phyloP scores from a whole-genome alignment of 1,284 basidiomycete genomes.

The Malassezia psittaci region DNA sequence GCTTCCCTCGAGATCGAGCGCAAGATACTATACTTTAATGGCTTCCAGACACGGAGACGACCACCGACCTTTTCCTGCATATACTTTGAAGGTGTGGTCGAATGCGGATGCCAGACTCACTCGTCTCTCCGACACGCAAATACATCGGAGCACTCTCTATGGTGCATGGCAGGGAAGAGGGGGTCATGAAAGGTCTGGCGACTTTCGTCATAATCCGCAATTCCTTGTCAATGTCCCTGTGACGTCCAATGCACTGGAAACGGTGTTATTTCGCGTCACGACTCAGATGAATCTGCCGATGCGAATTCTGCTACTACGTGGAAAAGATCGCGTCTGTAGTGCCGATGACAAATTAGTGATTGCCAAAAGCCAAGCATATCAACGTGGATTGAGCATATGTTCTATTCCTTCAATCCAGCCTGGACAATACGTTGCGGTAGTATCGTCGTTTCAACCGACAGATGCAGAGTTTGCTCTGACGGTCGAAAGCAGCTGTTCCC shows the following conservation, averaged over 20 bases:
- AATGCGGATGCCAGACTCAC: conserved; percentile 15
- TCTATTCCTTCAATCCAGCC: conserved; percentile 9
- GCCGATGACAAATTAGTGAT: neutral
- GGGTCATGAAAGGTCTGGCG: conserved; percentile 66
- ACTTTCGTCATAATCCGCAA: conserved; percentile 83
- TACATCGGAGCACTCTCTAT: conserved; percentile 20
- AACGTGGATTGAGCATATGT: conserved; percentile 10
- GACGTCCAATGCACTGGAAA: neutral
- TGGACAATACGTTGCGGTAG: conserved; percentile 4
- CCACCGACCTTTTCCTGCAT: conserved; percentile 36
- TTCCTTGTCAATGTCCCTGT: conserved; percentile 56
- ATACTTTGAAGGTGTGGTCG: conserved; percentile 56
- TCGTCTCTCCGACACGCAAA: conserved; percentile 19
- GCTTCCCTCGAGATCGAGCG: conserved; percentile 9
- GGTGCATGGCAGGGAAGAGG: conserved; percentile 60
- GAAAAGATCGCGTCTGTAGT: conserved; percentile 1
- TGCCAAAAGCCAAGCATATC: conserved; percentile 5
- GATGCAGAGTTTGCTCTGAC: conserved; percentile 4
- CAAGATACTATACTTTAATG: conserved; percentile 25
- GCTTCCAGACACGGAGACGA: conserved; percentile 33
- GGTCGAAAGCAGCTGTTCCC: conserved; percentile 3
- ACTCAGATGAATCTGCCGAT: neutral
- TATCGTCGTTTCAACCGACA: neutral
- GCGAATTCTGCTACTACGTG: neutral
- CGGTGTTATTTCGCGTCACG: conserved; percentile 1